Evolutionary conservation across 306 rosid genomes (phyloP).

Genomic region (Acacia crassicarpa): DNA sequence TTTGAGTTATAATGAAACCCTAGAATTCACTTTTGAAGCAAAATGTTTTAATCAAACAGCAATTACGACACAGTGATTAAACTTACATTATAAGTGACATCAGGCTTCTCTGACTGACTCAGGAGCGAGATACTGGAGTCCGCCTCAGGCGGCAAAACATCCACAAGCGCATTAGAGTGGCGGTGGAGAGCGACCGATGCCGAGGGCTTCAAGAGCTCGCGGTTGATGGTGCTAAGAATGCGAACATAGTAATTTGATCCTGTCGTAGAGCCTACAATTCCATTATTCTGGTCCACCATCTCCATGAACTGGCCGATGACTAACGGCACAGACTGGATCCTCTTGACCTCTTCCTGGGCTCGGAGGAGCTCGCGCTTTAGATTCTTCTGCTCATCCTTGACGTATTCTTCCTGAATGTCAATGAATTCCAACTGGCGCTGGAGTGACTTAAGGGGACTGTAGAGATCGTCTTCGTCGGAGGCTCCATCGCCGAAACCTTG

Average conservation of each 20-base stretch:
- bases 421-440: slow-evolving; percentile 88
- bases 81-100: slow-evolving; percentile 84
- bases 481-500: slow-evolving; percentile 37
- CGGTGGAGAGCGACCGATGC: slow-evolving; percentile 97
- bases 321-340: slow-evolving; percentile 96
- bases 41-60: background rate
- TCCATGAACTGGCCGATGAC: slow-evolving; percentile 99
- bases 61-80: background rate
- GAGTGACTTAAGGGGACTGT: slow-evolving; percentile 72
- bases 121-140: slow-evolving; percentile 95
- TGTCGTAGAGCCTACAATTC: slow-evolving; percentile 97
- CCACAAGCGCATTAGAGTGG: slow-evolving; percentile 96
- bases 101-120: slow-evolving; percentile 99
- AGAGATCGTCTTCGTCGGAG: slow-evolving; percentile 82
- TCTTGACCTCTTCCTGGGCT: slow-evolving; percentile 93
- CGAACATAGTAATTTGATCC: slow-evolving; percentile 96
- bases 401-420: slow-evolving; percentile 93
- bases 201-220: slow-evolving; percentile 91
- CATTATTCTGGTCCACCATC: slow-evolving; percentile 95
- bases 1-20: background rate
- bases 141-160: slow-evolving; percentile 97
- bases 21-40: background rate
- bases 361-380: slow-evolving; percentile 95
- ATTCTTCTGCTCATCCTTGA: slow-evolving; percentile 92
- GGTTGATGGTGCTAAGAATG: slow-evolving; percentile 89